Evolutionary conservation across 495 filamentous ascomycete species (phyloP).

Genomic region (Letharia lupina): DNA sequence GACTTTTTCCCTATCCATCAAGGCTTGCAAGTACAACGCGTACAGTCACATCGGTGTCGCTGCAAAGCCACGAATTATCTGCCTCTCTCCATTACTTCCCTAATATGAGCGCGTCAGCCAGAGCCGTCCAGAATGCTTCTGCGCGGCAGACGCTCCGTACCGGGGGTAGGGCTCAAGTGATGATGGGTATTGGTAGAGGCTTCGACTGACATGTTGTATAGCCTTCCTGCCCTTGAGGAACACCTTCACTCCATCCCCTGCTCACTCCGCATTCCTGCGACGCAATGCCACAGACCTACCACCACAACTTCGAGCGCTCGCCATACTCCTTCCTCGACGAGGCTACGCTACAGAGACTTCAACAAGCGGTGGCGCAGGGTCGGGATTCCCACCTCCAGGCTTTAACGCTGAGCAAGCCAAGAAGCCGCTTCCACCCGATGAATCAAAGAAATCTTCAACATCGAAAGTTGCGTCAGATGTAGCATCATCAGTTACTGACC

Average conservation of each 20-base stretch:
- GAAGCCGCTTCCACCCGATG: constrained; percentile 61
- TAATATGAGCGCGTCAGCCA: constrained; percentile 54
- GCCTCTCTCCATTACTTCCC: background rate
- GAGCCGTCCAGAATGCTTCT: constrained; percentile 50
- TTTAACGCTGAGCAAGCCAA: constrained; percentile 89
- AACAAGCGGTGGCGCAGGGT: constrained; percentile 46
- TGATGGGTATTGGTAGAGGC: constrained; percentile 8
- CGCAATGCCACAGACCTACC: constrained; percentile 50
- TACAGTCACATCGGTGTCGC: background rate
- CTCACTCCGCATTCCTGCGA: constrained; percentile 45
- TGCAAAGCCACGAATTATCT: background rate
- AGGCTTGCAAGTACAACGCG: background rate
- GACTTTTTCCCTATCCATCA: background rate
- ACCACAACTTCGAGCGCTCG: constrained; percentile 53
- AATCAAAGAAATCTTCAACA: constrained; percentile 22
- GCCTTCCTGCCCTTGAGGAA: constrained; percentile 34
- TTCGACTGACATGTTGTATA: constrained; percentile 23
- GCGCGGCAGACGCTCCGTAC: constrained; percentile 46
- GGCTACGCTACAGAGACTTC: constrained; percentile 66
- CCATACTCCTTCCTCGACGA: constrained; percentile 56
- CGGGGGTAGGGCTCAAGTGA: constrained; percentile 31
- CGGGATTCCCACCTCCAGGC: constrained; percentile 73
- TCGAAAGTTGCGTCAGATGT: constrained; percentile 31
- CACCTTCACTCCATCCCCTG: constrained; percentile 29
- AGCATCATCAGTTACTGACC: constrained; percentile 25